Base-by-base conservation (phyloP, 371 early-diverging fungal species). In the Dinochytrium kinnereticum region DNA sequence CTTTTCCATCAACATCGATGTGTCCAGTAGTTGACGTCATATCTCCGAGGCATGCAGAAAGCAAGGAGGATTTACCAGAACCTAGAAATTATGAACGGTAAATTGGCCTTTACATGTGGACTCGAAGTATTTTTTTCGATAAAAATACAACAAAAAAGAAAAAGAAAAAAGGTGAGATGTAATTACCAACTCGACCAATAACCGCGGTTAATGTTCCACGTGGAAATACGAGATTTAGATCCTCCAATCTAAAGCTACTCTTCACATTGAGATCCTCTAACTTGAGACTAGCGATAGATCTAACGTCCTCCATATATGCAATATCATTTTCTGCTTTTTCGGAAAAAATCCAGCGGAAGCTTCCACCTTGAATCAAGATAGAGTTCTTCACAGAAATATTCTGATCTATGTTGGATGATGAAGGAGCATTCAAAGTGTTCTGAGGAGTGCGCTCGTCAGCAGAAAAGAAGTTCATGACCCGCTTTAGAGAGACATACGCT, bases 1-100 rank as follows among this genome's bases (percentile, higher is more conserved):
- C 88, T 19, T 85, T 86, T 21, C 96, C 96, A 37, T 85, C 81
- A 2, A 94, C 64, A 38, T 70, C 15, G 3, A 71, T 50, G 0
- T 40, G 50, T 7, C 83, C 83, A 13, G 51, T 28, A 1, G 44
- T 67, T 19, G 50, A n/a, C 10, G 51, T 85, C 83, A 82, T 86
- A 30, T 84, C 87, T 10, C 87, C 88, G 26, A 85, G 69, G 55
- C 86, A 69, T 30, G 84, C 86, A 26, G 76, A 77, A 33, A 89
- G 53, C 7, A 88, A 68, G 0, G 87, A 85, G 33, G 82, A 80
- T 64, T 88, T 89, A 38, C 89, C 88, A 33, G 76, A 74, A 1
- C 86, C 71, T 53, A 19, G 7, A 44, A 44, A n/a, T n/a, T n/a
- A n/a, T n/a, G n/a, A n/a, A n/a, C n/a, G n/a, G n/a, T n/a, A n/a